Base-by-base conservation (phyloP, 2,329 filamentous ascomycete genomes). In the Cladosporium velox region DNA sequence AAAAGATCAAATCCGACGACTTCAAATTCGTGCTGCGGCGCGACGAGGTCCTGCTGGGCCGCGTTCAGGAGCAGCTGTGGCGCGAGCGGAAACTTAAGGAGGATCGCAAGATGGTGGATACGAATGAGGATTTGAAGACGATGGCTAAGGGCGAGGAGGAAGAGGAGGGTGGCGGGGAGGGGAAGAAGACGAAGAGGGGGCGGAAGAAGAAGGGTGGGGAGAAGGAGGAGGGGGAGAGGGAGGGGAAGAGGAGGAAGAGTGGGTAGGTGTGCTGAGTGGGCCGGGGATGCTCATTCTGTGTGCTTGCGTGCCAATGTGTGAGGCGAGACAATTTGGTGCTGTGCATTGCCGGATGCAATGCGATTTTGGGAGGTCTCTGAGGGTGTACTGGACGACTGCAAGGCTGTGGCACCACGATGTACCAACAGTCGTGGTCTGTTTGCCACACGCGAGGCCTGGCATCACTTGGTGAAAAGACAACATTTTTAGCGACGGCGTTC, bases 1-100 rank as follows among this genome's bases (percentile, higher is more conserved):
- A 96, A 74, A 99, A 99, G 81, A 93, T 99, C 80, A 99, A 99
- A 79, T 91, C 96, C 74, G 94, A 97, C 75, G 95, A 99, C 79
- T 97, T 99, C 81, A 93, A 96, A 75, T 99, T 96, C 79, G 92
- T 93, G 47, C 87, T 98, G 72, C 87, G 95, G 35, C 88, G 91
- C 70, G 96, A 98, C 74, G 89, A 91, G 10, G 84, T 87, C 67
- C 96, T 96, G 77, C 83, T 98, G 52, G 95, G 95, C 59, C 89
- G 94, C 74, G 93, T 98, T 64, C 88, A 92, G 76, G 93, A 97
- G 81, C 87, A 96, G 75, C 86, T 97, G 71, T 90, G 92, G 79
- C 93, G 94, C 84, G 92, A 96, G 72, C 89, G 89, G 76, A 89
- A 93, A 75, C 88, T 98, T 69, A 95, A 95, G 77, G 87, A 90